These are phyloP conservation scores for Boletus vinaceobasis DNA, from an alignment of 768 basidiomycete species.

Conservation along the genomic window DNA sequence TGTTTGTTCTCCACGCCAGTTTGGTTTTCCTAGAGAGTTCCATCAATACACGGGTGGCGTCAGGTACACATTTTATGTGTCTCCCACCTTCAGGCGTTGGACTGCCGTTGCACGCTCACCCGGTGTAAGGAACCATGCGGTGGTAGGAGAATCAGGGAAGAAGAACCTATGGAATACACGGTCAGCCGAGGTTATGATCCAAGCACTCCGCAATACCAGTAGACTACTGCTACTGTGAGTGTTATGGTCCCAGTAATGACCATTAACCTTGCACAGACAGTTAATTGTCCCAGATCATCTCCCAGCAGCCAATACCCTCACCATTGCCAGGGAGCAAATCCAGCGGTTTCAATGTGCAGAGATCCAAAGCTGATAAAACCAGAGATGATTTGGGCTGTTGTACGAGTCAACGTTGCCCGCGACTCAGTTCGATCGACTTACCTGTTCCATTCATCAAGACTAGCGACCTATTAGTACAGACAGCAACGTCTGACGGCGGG, in stretches of 20 bases:
- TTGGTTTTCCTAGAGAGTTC: conserved; percentile 55
- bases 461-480: conserved; percentile 18
- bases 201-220: conserved; percentile 42
- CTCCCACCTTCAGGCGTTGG: conserved; percentile 54
- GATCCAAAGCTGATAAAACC: conserved; percentile 68
- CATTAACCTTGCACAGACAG: conserved; percentile 49
- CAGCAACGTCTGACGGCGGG: neutral
- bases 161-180: conserved; percentile 42
- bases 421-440: conserved; percentile 11
- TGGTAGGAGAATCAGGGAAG: conserved; percentile 75
- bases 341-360: conserved; percentile 53
- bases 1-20: conserved; percentile 79
- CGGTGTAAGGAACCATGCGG: conserved; percentile 67
- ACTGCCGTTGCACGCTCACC: conserved; percentile 64
- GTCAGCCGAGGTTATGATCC: neutral
- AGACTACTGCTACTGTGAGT: conserved; percentile 45
- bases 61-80: neutral
- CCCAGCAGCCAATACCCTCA: conserved; percentile 14
- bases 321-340: conserved; percentile 77
- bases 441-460: conserved; percentile 77
- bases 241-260: conserved; percentile 64
- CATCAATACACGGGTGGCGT: neutral
- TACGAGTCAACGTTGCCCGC: conserved; percentile 4
- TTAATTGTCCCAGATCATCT: neutral
- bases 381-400: conserved; percentile 61